Evolutionary conservation across 306 rosid genomes (phyloP).

Genomic region (Castanopsis chinensis): DNA sequence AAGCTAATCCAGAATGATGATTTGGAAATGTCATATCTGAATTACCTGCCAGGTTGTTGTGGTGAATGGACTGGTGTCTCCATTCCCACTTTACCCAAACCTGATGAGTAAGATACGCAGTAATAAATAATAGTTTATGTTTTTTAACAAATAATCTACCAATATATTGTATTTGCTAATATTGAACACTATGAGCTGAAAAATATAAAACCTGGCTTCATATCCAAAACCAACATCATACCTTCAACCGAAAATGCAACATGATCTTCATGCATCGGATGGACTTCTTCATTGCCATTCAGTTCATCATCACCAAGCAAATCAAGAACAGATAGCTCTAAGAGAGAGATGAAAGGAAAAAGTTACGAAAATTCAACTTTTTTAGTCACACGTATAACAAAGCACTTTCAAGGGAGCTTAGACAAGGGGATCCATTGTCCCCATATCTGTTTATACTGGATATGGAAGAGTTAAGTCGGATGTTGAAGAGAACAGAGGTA

Average conservation of each 20-base stretch:
- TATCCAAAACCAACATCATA: slow-evolving; percentile 20
- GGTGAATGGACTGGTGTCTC: slow-evolving; percentile 86
- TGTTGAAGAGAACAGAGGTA: no score
- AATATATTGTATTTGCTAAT: background rate
- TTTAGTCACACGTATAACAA: background rate
- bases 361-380: background rate
- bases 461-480: no score
- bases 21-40: background rate
- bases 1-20: background rate
- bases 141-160: background rate
- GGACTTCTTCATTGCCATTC: slow-evolving; percentile 34
- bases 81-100: slow-evolving; percentile 81
- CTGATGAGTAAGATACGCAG: slow-evolving; percentile 30
- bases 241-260: slow-evolving; percentile 93
- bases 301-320: slow-evolving; percentile 66
- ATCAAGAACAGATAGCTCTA: slow-evolving; percentile 74
- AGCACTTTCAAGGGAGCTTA: no score
- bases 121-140: background rate
- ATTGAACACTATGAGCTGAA: background rate
- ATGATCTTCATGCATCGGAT: slow-evolving; percentile 69
- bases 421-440: no score
- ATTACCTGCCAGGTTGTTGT: slow-evolving; percentile 58
- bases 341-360: slow-evolving; percentile 9
- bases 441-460: no score
- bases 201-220: background rate